These are phyloP conservation scores for Trichoderma sp. DNA, from an alignment of 2,329 filamentous ascomycete species.

Conservation along the genomic window DNA sequence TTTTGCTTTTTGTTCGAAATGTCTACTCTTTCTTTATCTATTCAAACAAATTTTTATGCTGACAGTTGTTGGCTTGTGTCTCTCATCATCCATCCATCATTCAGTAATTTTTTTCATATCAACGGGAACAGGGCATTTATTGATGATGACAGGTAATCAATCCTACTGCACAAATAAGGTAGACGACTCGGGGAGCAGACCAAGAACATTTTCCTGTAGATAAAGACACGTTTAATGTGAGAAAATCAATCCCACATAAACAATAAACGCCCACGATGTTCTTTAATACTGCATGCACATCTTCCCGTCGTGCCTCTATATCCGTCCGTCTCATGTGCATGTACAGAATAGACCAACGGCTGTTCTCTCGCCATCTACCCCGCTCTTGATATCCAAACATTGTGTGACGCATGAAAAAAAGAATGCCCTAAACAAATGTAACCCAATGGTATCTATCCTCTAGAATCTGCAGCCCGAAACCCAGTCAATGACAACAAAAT, in stretches of 20 bases:
- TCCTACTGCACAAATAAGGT: no score
- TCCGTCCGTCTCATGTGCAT: background rate
- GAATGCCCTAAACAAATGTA: background rate
- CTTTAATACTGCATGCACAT: background rate
- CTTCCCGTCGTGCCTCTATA: background rate
- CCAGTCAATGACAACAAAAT: no score
- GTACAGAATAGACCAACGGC: background rate
- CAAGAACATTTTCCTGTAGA: background rate
- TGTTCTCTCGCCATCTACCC: background rate
- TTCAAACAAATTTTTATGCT: background rate
- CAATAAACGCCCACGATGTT: background rate
- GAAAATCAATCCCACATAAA: background rate
- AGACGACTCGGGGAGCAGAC: no score
- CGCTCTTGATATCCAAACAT: background rate
- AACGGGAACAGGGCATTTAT: no score
- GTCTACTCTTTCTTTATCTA: background rate
- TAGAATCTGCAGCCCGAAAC: background rate
- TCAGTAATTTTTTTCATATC: no score
- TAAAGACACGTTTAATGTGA: no score
- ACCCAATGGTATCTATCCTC: background rate
- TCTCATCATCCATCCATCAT: no score
- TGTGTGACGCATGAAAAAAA: background rate
- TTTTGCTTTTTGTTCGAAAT: slow-evolving; percentile 17
- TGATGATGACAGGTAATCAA: no score
- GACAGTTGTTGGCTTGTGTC: background rate